Evolutionary conservation across 345 rosid species (phyloP).

Genomic region (Hibiscus mutabilis): DNA sequence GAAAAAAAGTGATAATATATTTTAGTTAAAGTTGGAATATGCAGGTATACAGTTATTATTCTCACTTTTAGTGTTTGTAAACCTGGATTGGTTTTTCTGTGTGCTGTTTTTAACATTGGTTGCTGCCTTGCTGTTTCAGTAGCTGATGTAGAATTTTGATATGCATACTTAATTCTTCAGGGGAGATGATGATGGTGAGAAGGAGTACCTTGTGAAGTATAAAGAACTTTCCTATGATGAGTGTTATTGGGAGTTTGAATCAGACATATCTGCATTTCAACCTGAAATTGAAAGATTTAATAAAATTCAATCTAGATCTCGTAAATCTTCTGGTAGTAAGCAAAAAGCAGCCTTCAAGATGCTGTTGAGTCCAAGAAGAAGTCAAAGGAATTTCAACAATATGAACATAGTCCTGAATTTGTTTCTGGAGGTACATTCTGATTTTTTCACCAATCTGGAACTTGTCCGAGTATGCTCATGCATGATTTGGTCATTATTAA

Average conservation of each 20-base stretch:
- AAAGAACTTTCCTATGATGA: slow-evolving; percentile 96
- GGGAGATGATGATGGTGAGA: slow-evolving; percentile 69
- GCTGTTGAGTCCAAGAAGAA: slow-evolving; percentile 46
- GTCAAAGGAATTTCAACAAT: slow-evolving; percentile 77
- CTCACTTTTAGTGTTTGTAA: neutral
- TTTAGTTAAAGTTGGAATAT: neutral
- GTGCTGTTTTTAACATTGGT: slow-evolving; percentile 5
- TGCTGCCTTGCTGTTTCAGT: neutral
- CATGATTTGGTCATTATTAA: slow-evolving; percentile 12
- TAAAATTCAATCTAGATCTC: slow-evolving; percentile 59
- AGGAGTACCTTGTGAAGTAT: slow-evolving; percentile 92
- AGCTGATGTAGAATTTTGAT: slow-evolving; percentile 1
- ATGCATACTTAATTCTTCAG: slow-evolving; percentile 41
- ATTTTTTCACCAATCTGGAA: slow-evolving; percentile 8
- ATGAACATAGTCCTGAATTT: slow-evolving; percentile 78
- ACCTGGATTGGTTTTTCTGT: neutral
- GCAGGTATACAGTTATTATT: neutral
- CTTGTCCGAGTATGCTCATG: slow-evolving; percentile 5
- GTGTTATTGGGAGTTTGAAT: slow-evolving; percentile 96
- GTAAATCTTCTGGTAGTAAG: slow-evolving; percentile 35
- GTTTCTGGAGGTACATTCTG: slow-evolving; percentile 70
- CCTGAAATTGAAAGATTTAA: slow-evolving; percentile 79
- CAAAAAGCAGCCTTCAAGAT: slow-evolving; percentile 37
- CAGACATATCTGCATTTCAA: slow-evolving; percentile 85
- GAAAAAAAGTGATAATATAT: neutral